Evolutionary conservation across 2,329 filamentous ascomycete genomes (phyloP), one percentile per base, ranked within the genome.

Genomic region (Bimuria novae-zelandiae): DNA sequence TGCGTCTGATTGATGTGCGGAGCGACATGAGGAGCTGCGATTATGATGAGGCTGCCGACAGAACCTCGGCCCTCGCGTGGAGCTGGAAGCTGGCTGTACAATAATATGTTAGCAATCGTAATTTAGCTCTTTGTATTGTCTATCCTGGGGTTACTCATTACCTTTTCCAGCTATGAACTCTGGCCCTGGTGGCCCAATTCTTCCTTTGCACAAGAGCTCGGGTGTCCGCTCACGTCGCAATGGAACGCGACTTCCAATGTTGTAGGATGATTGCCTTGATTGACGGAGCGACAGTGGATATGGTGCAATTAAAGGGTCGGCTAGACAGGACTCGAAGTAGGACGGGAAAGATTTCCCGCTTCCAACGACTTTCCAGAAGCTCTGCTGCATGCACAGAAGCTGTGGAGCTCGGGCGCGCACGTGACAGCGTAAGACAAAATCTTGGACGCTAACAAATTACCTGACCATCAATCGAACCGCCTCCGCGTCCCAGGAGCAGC

Each of bases 1-100:
- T 68, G 32, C 76, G 68, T 68, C 69, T 67, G 60, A 75, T 68
- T 42, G 71, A 66, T 51, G 70, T 68, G 65, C 73, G 74, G 57
- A 79, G 69, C 65, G 78, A 78, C 78, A 81, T 81, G 71, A 40
- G 36, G 55, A 56, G 32, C 29, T 33, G n/a, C n/a, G n/a, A n/a
- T n/a, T n/a, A n/a, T n/a, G n/a, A n/a, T n/a, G 59, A 59, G 54
- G 54, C 49, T 49, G 61, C 65, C 61, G 64, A 60, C 54, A 54
- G 41, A 72, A n/a, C n/a, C n/a, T n/a, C n/a, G n/a, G n/a, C n/a
- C n/a, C n/a, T n/a, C n/a, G n/a, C n/a, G n/a, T n/a, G n/a, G n/a
- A n/a, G n/a, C n/a, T n/a, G n/a, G n/a, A n/a, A n/a, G n/a, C n/a
- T n/a, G n/a, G n/a, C n/a, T n/a, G n/a, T n/a, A n/a, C n/a, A n/a